Base-by-base conservation (phyloP, 805 yeast genomes). In the Zygoascus tannicola region DNA sequence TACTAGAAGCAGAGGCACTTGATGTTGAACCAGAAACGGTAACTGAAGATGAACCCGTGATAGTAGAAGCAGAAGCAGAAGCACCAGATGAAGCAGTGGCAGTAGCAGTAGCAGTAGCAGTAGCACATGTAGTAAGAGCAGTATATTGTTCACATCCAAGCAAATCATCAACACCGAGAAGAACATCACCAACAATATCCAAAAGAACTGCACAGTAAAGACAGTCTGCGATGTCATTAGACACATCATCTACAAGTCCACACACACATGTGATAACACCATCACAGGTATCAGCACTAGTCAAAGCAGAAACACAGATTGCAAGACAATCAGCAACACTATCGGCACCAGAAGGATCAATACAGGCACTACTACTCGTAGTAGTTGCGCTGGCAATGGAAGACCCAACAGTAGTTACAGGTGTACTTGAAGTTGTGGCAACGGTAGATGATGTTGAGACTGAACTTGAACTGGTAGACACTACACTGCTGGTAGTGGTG, bases 171-270 rank as follows among this genome's bases (percentile, higher is more conserved):
- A n/a, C n/a, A n/a, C n/a, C n/a, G n/a, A n/a, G n/a, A n/a, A n/a
- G n/a, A n/a, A n/a, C n/a, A n/a, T n/a, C n/a, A n/a, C n/a, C n/a
- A n/a, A n/a, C n/a, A n/a, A n/a, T 33, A 12, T 35, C 15, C 34
- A 44, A 45, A 22, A 47, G 38, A 18, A 46, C 32, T 15, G 46
- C 34, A 35, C 44, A 41, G 4, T 35, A 16, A 8, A 41, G 15
- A 35, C 44, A 41, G 16, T 22, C n/a, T 19, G 44, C 39, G 14
- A 41, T 35, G 21, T 35, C 44, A 22, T 26, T 34, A 22, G 38
- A 22, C 3, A 35, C 35, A 5, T 41, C 44, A 5, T 22, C 18
- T 3, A 41, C 30, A 5, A 34, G 33, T 4, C 14, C 40, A 35
- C 44, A 41, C 15, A 35, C 32, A 26, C 44, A 41, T 5, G 21